phyloP scores from a whole-genome alignment of 257 asterid species.

The Capsicum pubescens region DNA sequence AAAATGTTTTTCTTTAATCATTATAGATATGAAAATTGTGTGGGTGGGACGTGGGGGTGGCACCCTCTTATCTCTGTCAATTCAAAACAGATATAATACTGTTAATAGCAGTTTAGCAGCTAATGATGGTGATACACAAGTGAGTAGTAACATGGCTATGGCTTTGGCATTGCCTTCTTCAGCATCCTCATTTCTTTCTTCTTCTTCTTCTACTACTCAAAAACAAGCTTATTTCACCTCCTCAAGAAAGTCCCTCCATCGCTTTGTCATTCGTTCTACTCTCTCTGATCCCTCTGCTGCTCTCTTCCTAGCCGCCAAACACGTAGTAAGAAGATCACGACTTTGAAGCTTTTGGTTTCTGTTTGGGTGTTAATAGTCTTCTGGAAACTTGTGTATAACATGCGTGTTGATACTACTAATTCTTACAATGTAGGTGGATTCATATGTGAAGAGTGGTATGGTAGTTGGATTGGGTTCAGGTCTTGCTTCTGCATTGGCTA shows the following conservation, averaged over 20 bases:
- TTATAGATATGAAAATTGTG: not conserved
- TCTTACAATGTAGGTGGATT: slow-evolving; percentile 64
- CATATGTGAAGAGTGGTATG: slow-evolving; percentile 77
- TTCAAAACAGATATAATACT: not conserved
- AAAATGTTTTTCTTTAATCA: too few species aligned
- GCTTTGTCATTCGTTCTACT: slow-evolving; percentile 45
- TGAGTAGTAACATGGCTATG: not conserved
- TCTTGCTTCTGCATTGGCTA: slow-evolving; percentile 67
- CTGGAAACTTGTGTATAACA: not conserved
- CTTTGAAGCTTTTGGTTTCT: not conserved
- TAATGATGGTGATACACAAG: not conserved
- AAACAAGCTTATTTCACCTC: slow-evolving; percentile 18
- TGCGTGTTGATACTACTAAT: slow-evolving; percentile 13
- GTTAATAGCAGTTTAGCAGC: not conserved
- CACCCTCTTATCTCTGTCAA: slow-evolving; percentile 2
- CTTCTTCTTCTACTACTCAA: not conserved
- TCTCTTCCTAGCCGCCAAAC: slow-evolving; percentile 66
- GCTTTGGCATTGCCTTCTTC: not conserved
- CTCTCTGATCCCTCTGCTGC: slow-evolving; percentile 39
- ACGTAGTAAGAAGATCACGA: slow-evolving; percentile 44
- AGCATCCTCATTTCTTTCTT: slow-evolving; percentile 16
- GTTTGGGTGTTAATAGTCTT: not conserved
- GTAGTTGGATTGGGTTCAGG: slow-evolving; percentile 77
- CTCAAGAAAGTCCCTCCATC: slow-evolving; percentile 31
- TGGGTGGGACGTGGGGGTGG: not conserved